Evolutionary conservation across 495 filamentous ascomycete species (phyloP).

Genomic region (Lophiotrema nucula): DNA sequence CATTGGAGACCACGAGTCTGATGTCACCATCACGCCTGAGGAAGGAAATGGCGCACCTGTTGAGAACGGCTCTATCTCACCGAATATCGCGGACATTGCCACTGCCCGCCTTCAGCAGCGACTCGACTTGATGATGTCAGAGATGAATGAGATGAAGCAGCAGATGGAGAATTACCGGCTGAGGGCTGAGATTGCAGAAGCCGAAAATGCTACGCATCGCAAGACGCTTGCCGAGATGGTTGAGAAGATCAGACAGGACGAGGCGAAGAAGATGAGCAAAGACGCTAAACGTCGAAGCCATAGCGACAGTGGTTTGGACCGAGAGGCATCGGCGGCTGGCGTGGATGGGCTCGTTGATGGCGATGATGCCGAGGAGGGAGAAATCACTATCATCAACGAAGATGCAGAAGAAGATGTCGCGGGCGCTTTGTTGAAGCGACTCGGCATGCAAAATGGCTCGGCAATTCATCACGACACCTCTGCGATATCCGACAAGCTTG

Average conservation of each 20-base stretch:
- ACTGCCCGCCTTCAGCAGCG: slow-evolving; percentile 62
- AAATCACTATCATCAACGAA: slow-evolving; percentile 31
- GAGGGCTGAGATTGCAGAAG: slow-evolving; percentile 76
- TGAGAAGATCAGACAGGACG: slow-evolving; percentile 69
- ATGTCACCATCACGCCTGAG: slow-evolving; percentile 38
- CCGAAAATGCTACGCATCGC: slow-evolving; percentile 63
- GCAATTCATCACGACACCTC: slow-evolving; percentile 39
- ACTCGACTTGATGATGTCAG: slow-evolving; percentile 73
- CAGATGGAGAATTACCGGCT: slow-evolving; percentile 75
- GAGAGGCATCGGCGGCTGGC: background rate
- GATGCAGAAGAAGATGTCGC: slow-evolving; percentile 12
- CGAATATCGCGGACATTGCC: slow-evolving; percentile 21
- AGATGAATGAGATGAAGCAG: slow-evolving; percentile 79
- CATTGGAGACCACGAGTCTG: slow-evolving; percentile 13
- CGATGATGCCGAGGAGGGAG: slow-evolving; percentile 20
- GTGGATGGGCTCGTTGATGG: slow-evolving; percentile 12
- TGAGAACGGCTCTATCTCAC: slow-evolving; percentile 40
- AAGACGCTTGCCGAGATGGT: slow-evolving; percentile 87
- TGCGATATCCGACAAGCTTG: slow-evolving; percentile 42
- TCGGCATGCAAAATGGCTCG: slow-evolving; percentile 36
- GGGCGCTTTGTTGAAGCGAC: slow-evolving; percentile 31
- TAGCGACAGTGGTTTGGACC: slow-evolving; percentile 17
- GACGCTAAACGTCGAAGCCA: slow-evolving; percentile 11
- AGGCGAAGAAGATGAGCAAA: slow-evolving; percentile 45
- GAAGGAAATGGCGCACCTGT: slow-evolving; percentile 48